Evolutionary conservation across 768 basidiomycete species (phyloP), one percentile per base, ranked within the genome.

Genomic region (Coprinopsis marcescibilis): DNA sequence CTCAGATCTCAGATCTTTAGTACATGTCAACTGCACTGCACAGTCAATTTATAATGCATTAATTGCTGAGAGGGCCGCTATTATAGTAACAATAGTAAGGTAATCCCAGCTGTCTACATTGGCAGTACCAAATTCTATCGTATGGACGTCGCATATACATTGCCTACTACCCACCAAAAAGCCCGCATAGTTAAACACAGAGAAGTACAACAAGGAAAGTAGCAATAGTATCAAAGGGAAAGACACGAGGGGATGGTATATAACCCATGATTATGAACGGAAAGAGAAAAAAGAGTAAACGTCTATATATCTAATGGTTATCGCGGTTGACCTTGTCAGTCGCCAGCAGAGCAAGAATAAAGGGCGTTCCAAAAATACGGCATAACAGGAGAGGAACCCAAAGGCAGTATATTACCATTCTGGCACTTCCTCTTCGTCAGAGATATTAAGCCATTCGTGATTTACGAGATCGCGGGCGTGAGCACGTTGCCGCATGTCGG

Each of bases 401-500:
- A 46, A 43, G 8, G n/a, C 14, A 20, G 19, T 11, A 33, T 29
- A 39, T 65, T 60, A 77, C 73, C 75, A 78, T 32, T 73, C 70
- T n/a, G 60, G 60, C 23, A 69, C 60, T 44, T 71, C 70, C 48
- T 77, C 75, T 13, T 61, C 66, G 15, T 62, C 59, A 10, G 61
- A 58, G 27, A 65, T 58, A 46, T 65, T 60, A 48, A 95, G 63
- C 92, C 92, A 96, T 41, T 72, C 65, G 57, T 92, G 87, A 46
- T 79, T 69, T 44, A 83, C 70, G 70, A 93, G 71, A 48, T 90
- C 86, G 29, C 77, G 71, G 12, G 91, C 90, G 37, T 78, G 71
- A 34, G 75, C 76, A 26, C 92, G 82, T 45, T 78, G 65, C 55
- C 77, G 73, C 59, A 81, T 81, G 57, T 91, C 83, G 46, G 82